Percentiles rank a stretch among this genome's conserved stretches.
These are phyloP conservation scores for Fusarium piperis DNA, from an alignment of 2,329 filamentous ascomycete species.

Conservation along the genomic window DNA sequence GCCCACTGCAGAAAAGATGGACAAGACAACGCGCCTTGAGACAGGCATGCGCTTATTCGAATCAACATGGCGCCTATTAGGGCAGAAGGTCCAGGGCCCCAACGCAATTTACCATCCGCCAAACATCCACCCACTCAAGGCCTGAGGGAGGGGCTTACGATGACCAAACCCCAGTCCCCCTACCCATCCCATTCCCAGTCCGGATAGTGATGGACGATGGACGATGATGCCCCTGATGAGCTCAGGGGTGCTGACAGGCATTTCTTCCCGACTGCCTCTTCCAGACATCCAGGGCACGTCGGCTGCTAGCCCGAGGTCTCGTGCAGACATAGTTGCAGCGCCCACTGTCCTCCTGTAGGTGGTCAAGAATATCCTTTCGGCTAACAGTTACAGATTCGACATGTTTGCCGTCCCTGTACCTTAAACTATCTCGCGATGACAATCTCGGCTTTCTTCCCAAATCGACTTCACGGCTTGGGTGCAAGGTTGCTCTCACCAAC, in stretches of 20 bases:
- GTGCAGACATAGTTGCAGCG: conserved; percentile 6
- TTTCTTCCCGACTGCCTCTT: background rate
- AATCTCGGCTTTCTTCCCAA: conserved; percentile 19
- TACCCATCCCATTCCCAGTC: conserved; percentile 21
- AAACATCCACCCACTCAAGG: conserved; percentile 29
- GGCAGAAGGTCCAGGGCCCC: conserved; percentile 12
- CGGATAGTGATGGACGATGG: conserved; percentile 8
- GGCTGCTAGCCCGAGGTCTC: background rate
- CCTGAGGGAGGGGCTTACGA: conserved; percentile 5
- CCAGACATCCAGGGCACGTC: background rate
- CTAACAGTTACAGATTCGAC: conserved; percentile 10
- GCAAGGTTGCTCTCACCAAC: conserved; percentile 12
- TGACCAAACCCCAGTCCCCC: conserved; percentile 18
- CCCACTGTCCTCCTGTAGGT: background rate
- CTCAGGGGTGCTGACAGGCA: conserved; percentile 18
- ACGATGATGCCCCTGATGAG: conserved; percentile 25
- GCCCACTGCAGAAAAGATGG: background rate
- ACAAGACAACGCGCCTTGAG: background rate
- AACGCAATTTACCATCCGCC: conserved; percentile 40
- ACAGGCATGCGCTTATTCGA: background rate
- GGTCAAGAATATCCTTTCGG: background rate
- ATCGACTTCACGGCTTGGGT: conserved; percentile 1
- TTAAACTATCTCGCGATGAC: conserved; percentile 1
- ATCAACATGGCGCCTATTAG: background rate
- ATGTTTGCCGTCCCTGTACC: conserved; percentile 4